Evolutionary conservation across 2,329 filamentous ascomycete genomes (phyloP), one percentile per base, ranked within the genome.

Genomic region (Nothopassalora personata): DNA sequence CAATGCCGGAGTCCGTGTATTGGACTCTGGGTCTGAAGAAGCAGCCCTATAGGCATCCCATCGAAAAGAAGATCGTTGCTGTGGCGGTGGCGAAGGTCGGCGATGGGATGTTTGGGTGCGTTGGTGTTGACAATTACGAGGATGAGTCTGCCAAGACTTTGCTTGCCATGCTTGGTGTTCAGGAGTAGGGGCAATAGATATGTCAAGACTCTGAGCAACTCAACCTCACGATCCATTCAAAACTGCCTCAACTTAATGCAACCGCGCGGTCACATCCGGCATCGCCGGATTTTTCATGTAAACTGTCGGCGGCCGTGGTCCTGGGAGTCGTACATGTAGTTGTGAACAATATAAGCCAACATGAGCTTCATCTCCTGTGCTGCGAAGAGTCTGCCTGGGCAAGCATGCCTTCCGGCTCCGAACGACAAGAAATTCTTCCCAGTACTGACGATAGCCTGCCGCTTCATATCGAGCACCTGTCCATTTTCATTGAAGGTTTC

Each of bases 361-460:
- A 79, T 73, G 63, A 79, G 67, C 67, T 80, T 79, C 68, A 79
- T 76, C 71, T 79, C 75, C 60, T 77, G 74, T 31, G 70, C 77
- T 45, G 47, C 47, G 11, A 31, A 19, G 11, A 23, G 4, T 23
- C 19, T 33, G 31, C 77, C 77, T 19, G 58, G 60, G 56, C 67
- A 69, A 3, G 63, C 63, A 58, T 69, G 66, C 9, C 62, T 51
- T 1, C 66, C 67, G 49, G 63, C 59, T 1, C 64, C 65, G 46
- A 68, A 70, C 7, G 63, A 23, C 19, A 70, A 23, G 28, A 69
- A 70, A 3, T 45, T 49, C 8, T 65, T 59, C 6, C 47, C 51
- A 18, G 67, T 67, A 27, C 61, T 64, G 8, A 61, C 62, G 19
- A 67, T 28, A 19, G 55, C 58, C 28, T 64, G 61, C 28, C n/a